These are phyloP conservation scores for Dalbergia oliveri DNA, from an alignment of 306 rosid species.

Conservation along the genomic window DNA sequence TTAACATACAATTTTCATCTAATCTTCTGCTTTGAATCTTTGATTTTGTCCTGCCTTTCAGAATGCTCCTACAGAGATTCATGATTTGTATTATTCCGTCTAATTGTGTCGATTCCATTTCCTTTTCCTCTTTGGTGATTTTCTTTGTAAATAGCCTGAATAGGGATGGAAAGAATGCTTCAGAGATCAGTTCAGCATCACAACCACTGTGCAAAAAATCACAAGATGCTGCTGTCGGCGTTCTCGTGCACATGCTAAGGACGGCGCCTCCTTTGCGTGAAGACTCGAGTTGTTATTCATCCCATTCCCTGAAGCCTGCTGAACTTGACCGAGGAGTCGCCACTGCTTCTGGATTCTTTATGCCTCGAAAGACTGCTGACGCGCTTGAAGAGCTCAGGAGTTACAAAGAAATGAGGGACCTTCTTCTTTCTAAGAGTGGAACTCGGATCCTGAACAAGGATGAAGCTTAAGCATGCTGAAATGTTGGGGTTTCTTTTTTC, in stretches of 20 bases:
- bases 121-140: slow-evolving; percentile 23
- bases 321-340: slow-evolving; percentile 67
- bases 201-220: slow-evolving; percentile 64
- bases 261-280: slow-evolving; percentile 91
- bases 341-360: slow-evolving; percentile 71
- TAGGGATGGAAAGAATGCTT: slow-evolving; percentile 50
- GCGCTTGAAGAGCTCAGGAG: slow-evolving; percentile 69
- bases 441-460: slow-evolving; percentile 51
- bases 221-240: slow-evolving; percentile 93
- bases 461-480: slow-evolving; percentile 47
- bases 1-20: slow-evolving; percentile 9
- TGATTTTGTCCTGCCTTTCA: slow-evolving; percentile 13
- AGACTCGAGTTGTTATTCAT: slow-evolving; percentile 70
- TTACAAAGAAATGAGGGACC: slow-evolving; percentile 65
- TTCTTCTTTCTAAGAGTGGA: slow-evolving; percentile 68
- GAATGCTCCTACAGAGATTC: slow-evolving; percentile 2
- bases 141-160: slow-evolving; percentile 58
- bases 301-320: slow-evolving; percentile 64
- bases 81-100: slow-evolving; percentile 39
- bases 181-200: slow-evolving; percentile 56
- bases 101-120: slow-evolving; percentile 29
- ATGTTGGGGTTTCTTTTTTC: neutral
- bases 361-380: slow-evolving; percentile 61
- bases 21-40: slow-evolving; percentile 11
- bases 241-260: slow-evolving; percentile 79